Evolutionary conservation across 1,284 basidiomycete genomes (phyloP).

Genomic region (Sutorius eximius): DNA sequence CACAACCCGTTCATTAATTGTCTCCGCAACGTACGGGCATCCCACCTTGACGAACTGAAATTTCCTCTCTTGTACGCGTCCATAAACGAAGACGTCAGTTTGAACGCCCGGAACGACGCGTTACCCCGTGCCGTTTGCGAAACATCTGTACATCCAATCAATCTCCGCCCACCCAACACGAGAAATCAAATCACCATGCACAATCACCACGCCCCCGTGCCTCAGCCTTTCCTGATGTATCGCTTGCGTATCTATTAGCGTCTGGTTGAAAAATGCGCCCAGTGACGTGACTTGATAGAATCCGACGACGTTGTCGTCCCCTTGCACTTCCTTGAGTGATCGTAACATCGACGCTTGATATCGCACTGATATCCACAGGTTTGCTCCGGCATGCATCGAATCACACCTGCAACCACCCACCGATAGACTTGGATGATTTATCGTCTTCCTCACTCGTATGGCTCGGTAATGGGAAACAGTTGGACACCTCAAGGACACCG

Average conservation of each 20-base stretch:
- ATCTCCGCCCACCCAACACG: neutral
- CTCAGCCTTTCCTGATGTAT: constrained; percentile 78
- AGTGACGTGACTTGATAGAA: constrained; percentile 93
- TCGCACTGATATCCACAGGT: constrained; percentile 48
- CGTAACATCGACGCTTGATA: constrained; percentile 88
- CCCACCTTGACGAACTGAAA: constrained; percentile 84
- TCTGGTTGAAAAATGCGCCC: constrained; percentile 91
- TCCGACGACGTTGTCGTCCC: constrained; percentile 93
- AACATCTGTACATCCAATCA: constrained; percentile 48
- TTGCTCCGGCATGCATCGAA: constrained; percentile 2
- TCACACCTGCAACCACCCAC: constrained; percentile 43
- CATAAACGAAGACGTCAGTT: constrained; percentile 81
- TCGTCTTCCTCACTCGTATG: constrained; percentile 71
- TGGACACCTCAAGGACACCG: constrained; percentile 88
- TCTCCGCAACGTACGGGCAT: neutral
- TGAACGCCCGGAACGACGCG: constrained; percentile 89
- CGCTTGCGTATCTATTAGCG: constrained; percentile 86
- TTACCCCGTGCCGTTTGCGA: constrained; percentile 82
- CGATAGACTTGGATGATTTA: constrained; percentile 68
- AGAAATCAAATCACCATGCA: constrained; percentile 67
- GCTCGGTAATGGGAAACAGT: constrained; percentile 86
- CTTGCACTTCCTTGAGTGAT: constrained; percentile 87
- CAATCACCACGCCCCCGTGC: constrained; percentile 85
- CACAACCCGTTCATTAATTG: constrained; percentile 18
- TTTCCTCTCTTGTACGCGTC: constrained; percentile 84